phyloP scores from a whole-genome alignment of 164 flowering plant species.

The Piper betle region DNA sequence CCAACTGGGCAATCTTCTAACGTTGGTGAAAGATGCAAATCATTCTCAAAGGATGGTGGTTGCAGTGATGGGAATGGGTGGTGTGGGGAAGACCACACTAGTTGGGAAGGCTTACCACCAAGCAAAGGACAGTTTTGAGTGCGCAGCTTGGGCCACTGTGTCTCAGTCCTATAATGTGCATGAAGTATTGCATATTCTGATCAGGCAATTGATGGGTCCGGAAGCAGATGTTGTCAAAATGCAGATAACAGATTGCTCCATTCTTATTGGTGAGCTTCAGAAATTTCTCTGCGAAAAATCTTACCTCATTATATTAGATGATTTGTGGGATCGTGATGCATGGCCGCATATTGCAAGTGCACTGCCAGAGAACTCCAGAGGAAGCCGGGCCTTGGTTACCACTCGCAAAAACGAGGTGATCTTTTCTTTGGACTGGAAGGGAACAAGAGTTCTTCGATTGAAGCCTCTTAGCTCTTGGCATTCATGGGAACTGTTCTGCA shows the following conservation, averaged over 20 bases:
- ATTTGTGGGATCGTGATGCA: slow-evolving; percentile 24
- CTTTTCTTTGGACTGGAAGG: slow-evolving; percentile 11
- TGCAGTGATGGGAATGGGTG: slow-evolving; percentile 48
- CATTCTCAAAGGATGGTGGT: background rate
- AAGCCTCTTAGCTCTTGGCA: background rate
- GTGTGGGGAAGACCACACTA: slow-evolving; percentile 46
- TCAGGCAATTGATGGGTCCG: slow-evolving; percentile 11
- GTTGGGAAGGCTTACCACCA: slow-evolving; percentile 18
- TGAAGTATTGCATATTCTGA: slow-evolving; percentile 15
- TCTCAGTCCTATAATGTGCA: slow-evolving; percentile 12
- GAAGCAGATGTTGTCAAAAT: background rate
- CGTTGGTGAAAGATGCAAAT: background rate
- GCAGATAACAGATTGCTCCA: background rate
- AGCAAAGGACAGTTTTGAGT: slow-evolving; percentile 16
- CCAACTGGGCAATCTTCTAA: background rate
- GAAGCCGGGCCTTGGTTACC: slow-evolving; percentile 25
- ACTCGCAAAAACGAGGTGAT: slow-evolving; percentile 25
- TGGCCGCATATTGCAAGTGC: slow-evolving; percentile 15
- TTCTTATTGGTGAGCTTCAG: slow-evolving; percentile 4
- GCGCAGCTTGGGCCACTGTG: slow-evolving; percentile 26
- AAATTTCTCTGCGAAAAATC: slow-evolving; percentile 15
- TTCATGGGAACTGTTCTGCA: slow-evolving; percentile 6
- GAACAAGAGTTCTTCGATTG: background rate
- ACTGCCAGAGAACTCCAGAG: slow-evolving; percentile 12
- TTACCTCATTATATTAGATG: slow-evolving; percentile 36